Evolutionary conservation across 2,329 filamentous ascomycete genomes (phyloP), one percentile per base, ranked within the genome.

Genomic region (Periconia macrospinosa): DNA sequence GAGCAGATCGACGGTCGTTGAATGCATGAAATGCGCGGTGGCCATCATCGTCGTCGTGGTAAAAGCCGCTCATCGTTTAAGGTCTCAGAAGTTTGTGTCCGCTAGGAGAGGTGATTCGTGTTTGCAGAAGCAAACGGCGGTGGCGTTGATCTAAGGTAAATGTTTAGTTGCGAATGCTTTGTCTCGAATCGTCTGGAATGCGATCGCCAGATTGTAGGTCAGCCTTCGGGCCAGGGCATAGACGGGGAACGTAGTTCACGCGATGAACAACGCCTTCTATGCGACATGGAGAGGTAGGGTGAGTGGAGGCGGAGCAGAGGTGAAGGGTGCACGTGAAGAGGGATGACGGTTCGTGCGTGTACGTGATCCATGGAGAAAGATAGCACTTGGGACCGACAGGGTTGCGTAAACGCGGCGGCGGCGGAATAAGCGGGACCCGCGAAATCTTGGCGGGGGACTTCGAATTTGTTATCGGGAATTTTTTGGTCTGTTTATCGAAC

Each of bases 191-290:
- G n/a, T 37, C 44, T n/a, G 17, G 42, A 44, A 27, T 9, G 42
- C 19, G 42, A 44, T 27, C 18, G 42, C 17, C 7, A 9, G 18
- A 7, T 20, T 27, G 20, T 44, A 3, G 23, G 62, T 71, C 67
- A 72, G 56, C 68, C 64, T 61, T 70, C 57, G 15, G 69, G 68
- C 67, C 69, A 70, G 65, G 67, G 67, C 62, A 68, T 60, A 50
- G 52, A 61, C 47, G 55, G 55, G 50, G 56, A 53, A 63, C 53
- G 62, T 51, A 64, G 65, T 67, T 71, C 67, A 68, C 67, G 58
- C 57, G 55, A 52, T 35, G 56, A 55, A 50, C 54, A 58, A 45
- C 56, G 54, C 49, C 50, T 62, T 62, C 61, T 63, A 61, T 68
- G 60, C 70, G 68, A 71, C 70, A 73, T 73, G 62, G 66, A 67